phyloP scores from a whole-genome alignment of 2,329 filamentous ascomycete species.

The Penicillium sp. region DNA sequence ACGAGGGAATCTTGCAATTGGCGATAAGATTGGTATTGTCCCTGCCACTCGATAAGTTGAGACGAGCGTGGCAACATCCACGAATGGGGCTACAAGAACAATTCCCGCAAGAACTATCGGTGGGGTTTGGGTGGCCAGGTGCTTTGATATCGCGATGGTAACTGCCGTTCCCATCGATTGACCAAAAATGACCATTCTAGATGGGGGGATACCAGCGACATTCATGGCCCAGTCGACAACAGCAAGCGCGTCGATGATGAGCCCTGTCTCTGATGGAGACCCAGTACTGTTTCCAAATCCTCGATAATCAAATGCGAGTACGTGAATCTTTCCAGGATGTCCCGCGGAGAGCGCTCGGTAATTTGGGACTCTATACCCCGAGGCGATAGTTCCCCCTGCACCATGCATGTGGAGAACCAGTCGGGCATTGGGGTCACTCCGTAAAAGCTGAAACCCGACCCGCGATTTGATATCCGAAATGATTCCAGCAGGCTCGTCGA shows the following conservation, averaged over 20 bases:
- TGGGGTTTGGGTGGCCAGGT: slow-evolving; percentile 44
- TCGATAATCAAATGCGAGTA: slow-evolving; percentile 55
- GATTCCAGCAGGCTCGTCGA: slow-evolving; percentile 41
- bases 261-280: slow-evolving; percentile 56
- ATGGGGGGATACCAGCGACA: slow-evolving; percentile 54
- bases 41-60: slow-evolving; percentile 61
- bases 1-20: slow-evolving; percentile 51
- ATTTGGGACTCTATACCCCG: slow-evolving; percentile 10
- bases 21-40: slow-evolving; percentile 56
- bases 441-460: slow-evolving; percentile 47
- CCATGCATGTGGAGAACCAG: slow-evolving; percentile 3
- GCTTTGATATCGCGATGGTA: slow-evolving; percentile 47
- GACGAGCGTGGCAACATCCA: slow-evolving; percentile 56
- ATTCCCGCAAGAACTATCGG: slow-evolving; percentile 56
- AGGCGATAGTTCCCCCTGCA: slow-evolving; percentile 6
- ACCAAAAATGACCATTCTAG: slow-evolving; percentile 60
- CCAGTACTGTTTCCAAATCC: slow-evolving; percentile 59
- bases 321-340: slow-evolving; percentile 56
- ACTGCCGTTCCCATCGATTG: slow-evolving; percentile 63
- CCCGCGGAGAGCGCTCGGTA: slow-evolving; percentile 13
- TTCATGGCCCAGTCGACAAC: slow-evolving; percentile 58
- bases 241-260: slow-evolving; percentile 56
- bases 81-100: slow-evolving; percentile 60
- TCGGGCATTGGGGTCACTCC: slow-evolving; percentile 25
- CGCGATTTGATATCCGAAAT: slow-evolving; percentile 38